Conservation (phyloP, 208 protist species). For the Naegleria gruberi region DNA sequence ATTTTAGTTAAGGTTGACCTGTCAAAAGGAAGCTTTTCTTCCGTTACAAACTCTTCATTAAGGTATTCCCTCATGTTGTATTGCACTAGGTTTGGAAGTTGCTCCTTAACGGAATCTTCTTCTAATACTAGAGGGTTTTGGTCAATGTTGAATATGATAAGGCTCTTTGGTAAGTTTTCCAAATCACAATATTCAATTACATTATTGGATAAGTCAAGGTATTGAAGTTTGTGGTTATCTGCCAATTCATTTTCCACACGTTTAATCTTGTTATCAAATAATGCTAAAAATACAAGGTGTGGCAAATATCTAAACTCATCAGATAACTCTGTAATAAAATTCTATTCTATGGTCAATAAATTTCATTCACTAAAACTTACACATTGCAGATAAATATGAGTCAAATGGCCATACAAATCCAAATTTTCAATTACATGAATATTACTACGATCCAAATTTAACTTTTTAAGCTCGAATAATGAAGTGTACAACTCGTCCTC, state of each 20-base stretch:
- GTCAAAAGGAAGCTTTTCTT: not conserved
- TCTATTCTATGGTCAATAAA: not conserved
- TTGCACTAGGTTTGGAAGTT: not conserved
- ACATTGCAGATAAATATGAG: slow-evolving; percentile 14
- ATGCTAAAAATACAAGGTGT: not conserved
- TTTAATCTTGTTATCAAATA: slow-evolving; percentile 10
- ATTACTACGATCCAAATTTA: not conserved
- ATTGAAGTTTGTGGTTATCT: not conserved
- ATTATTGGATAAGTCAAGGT: not conserved
- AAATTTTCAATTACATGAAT: not conserved
- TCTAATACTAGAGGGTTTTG: not conserved
- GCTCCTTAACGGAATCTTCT: not conserved
- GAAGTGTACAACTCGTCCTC: not conserved
- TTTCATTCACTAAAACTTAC: not conserved
- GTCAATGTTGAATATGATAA: not conserved
- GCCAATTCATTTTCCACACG: not conserved
- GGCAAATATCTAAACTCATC: slow-evolving; percentile 6
- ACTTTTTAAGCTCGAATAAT: not conserved
- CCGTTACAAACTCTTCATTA: not conserved
- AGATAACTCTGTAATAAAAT: not conserved
- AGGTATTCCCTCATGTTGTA: not conserved
- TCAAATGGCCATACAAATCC: not conserved
- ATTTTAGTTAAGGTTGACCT: not conserved
- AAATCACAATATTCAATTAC: not conserved
- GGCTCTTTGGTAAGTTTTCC: not conserved